These are phyloP conservation scores for Trametes punicea DNA, from an alignment of 768 basidiomycete genomes.

Conservation along the genomic window DNA sequence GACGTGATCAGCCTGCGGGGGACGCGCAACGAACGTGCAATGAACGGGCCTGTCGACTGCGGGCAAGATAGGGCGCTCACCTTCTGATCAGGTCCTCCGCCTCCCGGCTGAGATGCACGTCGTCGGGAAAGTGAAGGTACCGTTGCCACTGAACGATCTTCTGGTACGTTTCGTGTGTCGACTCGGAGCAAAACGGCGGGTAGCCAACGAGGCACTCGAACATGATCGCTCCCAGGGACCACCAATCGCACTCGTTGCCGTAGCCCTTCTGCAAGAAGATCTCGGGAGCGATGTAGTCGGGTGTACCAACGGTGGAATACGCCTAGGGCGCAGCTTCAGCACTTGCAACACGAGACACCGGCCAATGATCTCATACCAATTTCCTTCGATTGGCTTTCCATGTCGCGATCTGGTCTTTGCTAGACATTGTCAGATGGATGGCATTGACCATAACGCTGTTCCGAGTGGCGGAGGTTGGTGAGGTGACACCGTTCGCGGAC, in stretches of 20 bases:
- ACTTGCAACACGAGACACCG: background rate
- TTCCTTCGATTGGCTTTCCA: conserved; percentile 99
- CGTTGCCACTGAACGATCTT: conserved; percentile 95
- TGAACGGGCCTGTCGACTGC: background rate
- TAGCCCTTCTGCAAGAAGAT: conserved; percentile 98
- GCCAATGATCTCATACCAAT: conserved; percentile 50
- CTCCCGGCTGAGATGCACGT: conserved; percentile 88
- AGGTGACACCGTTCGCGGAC: conserved; percentile 47
- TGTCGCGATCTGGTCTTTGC: conserved; percentile 90
- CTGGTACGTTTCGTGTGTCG: conserved; percentile 95
- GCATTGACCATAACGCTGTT: conserved; percentile 98
- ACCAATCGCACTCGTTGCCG: conserved; percentile 98
- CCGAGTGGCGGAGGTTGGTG: conserved; percentile 49
- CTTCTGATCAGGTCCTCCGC: conserved; percentile 85
- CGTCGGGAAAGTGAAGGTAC: conserved; percentile 87
- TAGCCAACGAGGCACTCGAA: conserved; percentile 98
- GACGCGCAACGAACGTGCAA: background rate
- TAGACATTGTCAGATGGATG: conserved; percentile 94
- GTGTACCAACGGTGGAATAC: conserved; percentile 97
- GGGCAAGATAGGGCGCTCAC: conserved; percentile 41
- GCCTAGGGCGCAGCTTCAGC: conserved; percentile 49
- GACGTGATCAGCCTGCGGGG: conserved; percentile 72
- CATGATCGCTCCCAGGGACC: conserved; percentile 98
- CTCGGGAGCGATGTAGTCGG: conserved; percentile 95
- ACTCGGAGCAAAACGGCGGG: conserved; percentile 95